Conservation (phyloP, 345 rosid genomes). For the Syzygium grande region DNA sequence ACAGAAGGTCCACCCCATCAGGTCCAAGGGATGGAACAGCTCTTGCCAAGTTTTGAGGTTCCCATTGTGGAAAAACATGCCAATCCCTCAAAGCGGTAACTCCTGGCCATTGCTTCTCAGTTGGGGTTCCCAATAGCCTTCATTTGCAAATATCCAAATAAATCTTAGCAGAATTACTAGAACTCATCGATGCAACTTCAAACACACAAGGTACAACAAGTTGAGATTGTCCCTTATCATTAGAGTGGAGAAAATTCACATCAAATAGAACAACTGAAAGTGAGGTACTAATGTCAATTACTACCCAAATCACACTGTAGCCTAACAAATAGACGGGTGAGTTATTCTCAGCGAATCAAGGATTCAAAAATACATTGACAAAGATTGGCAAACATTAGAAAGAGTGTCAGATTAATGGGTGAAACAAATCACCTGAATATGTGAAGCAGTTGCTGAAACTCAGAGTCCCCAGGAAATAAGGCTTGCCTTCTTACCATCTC, state of each 20-base stretch:
- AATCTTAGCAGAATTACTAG: background rate
- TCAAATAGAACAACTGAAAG: background rate
- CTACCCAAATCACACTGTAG: background rate
- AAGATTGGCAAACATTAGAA: background rate
- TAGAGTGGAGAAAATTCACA: background rate
- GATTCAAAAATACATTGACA: background rate
- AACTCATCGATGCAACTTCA: background rate
- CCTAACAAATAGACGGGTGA: background rate
- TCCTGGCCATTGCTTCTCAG: constrained; percentile 82
- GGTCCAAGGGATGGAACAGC: constrained; percentile 69
- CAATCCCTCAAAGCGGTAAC: constrained; percentile 76
- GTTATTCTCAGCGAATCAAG: background rate
- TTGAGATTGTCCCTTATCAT: background rate
- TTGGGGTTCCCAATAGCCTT: constrained; percentile 89
- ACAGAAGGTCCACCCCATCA: constrained; percentile 81
- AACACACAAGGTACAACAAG: background rate
- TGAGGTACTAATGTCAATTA: background rate
- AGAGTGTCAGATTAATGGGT: background rate
- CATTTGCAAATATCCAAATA: background rate
- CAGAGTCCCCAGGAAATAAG: constrained; percentile 88
- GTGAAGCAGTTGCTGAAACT: constrained; percentile 91
- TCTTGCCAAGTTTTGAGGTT: constrained; percentile 56
- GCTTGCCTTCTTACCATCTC: constrained; percentile 95
- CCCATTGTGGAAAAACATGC: constrained; percentile 92
- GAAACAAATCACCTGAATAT: constrained; percentile 52